Base-by-base conservation (phyloP, 352 stramenopile species). In the Phytophthora agathidicida region DNA sequence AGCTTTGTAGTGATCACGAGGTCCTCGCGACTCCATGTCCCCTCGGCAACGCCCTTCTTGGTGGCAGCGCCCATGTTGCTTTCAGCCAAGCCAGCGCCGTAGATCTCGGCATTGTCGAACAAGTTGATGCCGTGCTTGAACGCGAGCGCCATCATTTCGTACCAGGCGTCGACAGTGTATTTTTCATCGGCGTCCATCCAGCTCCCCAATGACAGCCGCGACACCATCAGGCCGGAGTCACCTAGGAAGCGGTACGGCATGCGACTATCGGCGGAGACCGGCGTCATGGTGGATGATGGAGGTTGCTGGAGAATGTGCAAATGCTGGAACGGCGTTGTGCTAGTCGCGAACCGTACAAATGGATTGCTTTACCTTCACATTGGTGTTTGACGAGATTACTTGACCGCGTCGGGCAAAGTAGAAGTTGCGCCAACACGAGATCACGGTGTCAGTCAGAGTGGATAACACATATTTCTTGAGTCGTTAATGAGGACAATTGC, bases 1-100 rank as follows among this genome's bases (percentile, higher is more conserved):
- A 86, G 56, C 51, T 86, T 86, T 20, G 75, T 86, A 1, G 54
- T 65, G 41, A 86, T 43, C 7, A 86, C 58, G 19, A 86, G 54
- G 23, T 86, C 68, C 22, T 80, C 67, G 11, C 75, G 60, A 5
- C 39, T 58, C 54, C 50, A 73, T 5, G 36, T 44, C n/a, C 53
- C 65, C 8, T 66, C 35, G 8, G 42, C 22, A 35, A 81, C 46
- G 3, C 65, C 67, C 52, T 63, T 77, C 22, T 71, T 54, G 27
- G 83, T 57, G 14, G 73, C 54, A 8, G 23, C 31, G 1, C 73
- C 75, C 50, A 77, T 78, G 30, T 68, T 62, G 11, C 20, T 47
- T 52, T 76, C 63, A 4, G 58, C 41, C 6, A 65, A 36, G 26
- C 72, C 68, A 17, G 36, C 44, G 2, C 38, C 50, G 24, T 81